Evolutionary conservation across 2,329 filamentous ascomycete species (phyloP), one percentile per base, ranked within the genome.

Genomic region (Colletotrichum nymphaeae): DNA sequence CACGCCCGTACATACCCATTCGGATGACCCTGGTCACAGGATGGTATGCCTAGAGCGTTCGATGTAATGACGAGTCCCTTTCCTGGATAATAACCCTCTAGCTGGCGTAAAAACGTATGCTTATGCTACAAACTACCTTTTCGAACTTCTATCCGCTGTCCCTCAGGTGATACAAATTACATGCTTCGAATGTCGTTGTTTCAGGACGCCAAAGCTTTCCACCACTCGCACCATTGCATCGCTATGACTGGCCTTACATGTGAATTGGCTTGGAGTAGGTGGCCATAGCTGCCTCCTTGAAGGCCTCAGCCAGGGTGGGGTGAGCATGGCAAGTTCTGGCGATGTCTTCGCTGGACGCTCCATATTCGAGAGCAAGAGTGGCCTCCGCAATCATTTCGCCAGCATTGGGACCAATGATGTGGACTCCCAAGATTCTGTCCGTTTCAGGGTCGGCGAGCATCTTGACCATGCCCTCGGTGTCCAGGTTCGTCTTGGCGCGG

Each of bases 321-420:
- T 99, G 97, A 69, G 97, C 97, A 86, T 99, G 97, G 86, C 94
- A 97, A 76, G 97, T 98, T 81, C 97, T 91, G 75, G 93, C 95
- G 81, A 98, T 94, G 84, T 98, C 97, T 87, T 99, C 97, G 79
- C 92, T 95, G 76, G 94, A 97, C 35, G 97, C 97, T 76, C 97
- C 97, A 81, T 99, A 99, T 88, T 99, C 97, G 63, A 99, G 88
- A 70, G 97, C 97, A 80, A 99, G 88, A 14, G 95, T 97, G 76
- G 93, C 97, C 88, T 99, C 97, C 2, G 97, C 97, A 87, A 99
- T 98, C 97, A 99, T 98, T 89, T 99, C 97, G 80, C 97, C 97
- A 56, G 97, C 97, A 83, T 97, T 97, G 79, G 97, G 90, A 73
- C 97, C 97, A 79, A 99, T 93, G 84, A 99, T 98, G 89, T 99